Evolutionary conservation across 768 basidiomycete genomes (phyloP), one percentile per base, ranked within the genome.

Genomic region (Coprinopsis cinerea): DNA sequence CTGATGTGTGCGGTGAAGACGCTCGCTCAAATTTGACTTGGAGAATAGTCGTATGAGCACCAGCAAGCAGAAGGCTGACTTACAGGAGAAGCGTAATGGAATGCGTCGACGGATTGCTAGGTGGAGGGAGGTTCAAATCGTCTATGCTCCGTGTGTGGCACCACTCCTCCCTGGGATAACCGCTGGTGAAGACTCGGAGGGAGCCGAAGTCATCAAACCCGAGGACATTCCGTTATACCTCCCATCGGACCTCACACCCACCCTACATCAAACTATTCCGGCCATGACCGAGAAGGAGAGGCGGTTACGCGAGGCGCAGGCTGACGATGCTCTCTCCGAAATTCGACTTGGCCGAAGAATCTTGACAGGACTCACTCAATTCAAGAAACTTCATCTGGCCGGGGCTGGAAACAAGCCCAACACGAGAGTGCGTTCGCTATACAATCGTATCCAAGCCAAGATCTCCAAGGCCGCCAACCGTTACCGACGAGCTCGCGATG

Each of bases 271-370:
- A 25, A 35, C 7, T 15, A 20, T 32, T 17, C 11, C 4, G 6
- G 6, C 20, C 3, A 6, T 47, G 15, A 11, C 18, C 4, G 34
- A 37, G 9, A 47, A 10, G 18, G 46, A 47, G 18, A 25, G 3
- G 14, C 23, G 45, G n/a, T 47, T 57, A 10, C 43, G 43, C 1
- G 11, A 41, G 22, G 58, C 44, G 10, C 50, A 59, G 44, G 57
- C 57, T 10, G 43, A 52, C 22, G 57, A 59, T 47, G 48, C 53
- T 9, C 34, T 59, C 2, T 35, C 24, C 14, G 48, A 52, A n/a
- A 48, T 59, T 24, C 17, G 56, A 2, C 53, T 47, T 7, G 39
- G 26, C 10, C 42, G 47, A 2, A 49, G 47, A 14, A 44, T 53
- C 24, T 30, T 44, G 11, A 40, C 34, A 17, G 54, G 56, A 5